A percentile compares a stretch with the other conserved stretches of the same genome.
phyloP scores from a whole-genome alignment of 352 stramenopile genomes.

The Globisporangium takayamanum region DNA sequence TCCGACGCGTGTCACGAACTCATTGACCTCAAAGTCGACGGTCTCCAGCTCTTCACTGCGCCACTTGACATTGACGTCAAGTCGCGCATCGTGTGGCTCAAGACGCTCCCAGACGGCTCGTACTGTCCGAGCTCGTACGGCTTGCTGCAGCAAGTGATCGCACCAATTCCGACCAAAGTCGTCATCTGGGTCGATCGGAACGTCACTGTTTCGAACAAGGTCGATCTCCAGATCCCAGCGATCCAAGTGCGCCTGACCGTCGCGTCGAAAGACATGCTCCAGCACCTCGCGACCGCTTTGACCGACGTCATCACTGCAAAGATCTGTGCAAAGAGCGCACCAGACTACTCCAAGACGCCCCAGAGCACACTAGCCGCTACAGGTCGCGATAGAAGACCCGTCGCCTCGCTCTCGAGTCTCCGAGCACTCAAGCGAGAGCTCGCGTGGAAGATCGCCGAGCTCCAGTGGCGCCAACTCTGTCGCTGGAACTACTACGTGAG shows the following conservation, averaged over 20 bases:
- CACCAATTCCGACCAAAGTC: constrained; percentile 48
- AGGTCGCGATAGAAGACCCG: not conserved
- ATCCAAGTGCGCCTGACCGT: constrained; percentile 45
- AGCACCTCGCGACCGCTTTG: constrained; percentile 36
- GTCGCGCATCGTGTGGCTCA: constrained; percentile 60
- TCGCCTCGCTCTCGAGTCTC: constrained; percentile 33
- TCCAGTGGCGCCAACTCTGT: constrained; percentile 53
- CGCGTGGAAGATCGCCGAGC: constrained; percentile 55
- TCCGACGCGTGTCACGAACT: constrained; percentile 40
- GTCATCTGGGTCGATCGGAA: constrained; percentile 50
- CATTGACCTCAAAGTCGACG: constrained; percentile 54
- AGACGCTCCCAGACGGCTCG: constrained; percentile 40
- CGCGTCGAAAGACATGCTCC: constrained; percentile 56
- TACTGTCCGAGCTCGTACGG: constrained; percentile 59
- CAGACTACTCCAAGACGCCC: constrained; percentile 31
- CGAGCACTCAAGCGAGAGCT: constrained; percentile 37
- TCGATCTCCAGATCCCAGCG: constrained; percentile 51
- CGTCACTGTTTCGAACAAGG: constrained; percentile 27
- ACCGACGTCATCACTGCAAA: constrained; percentile 36
- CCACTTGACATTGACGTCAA: constrained; percentile 70
- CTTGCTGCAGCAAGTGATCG: constrained; percentile 57
- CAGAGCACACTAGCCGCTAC: constrained; percentile 4
- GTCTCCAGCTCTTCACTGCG: constrained; percentile 57
- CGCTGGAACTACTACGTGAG: constrained; percentile 45
- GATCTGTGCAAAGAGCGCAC: constrained; percentile 27